A percentile compares a stretch with the other conserved stretches of the same genome.
phyloP scores from a whole-genome alignment of 805 yeast species.

The Metschnikowia orientalis region DNA sequence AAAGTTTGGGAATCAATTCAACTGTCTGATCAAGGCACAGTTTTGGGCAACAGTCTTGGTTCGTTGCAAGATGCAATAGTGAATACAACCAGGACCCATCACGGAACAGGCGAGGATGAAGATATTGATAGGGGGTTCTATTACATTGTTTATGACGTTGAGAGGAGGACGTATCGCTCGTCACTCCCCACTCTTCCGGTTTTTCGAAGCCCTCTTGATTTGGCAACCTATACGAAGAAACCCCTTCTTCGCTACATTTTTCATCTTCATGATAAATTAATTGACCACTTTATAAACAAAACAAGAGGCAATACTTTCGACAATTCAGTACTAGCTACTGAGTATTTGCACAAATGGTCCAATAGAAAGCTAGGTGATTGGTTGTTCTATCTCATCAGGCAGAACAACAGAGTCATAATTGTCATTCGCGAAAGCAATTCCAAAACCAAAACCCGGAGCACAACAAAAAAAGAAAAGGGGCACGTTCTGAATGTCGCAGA shows the following conservation, averaged over 20 bases:
- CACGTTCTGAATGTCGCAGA: constrained; percentile 18
- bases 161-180: constrained; percentile 24
- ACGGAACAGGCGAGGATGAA: constrained; percentile 3
- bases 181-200: constrained; percentile 36
- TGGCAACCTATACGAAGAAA: neutral
- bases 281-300: constrained; percentile 27
- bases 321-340: constrained; percentile 20
- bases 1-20: constrained; percentile 16
- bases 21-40: constrained; percentile 15
- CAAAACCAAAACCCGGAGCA: constrained; percentile 13
- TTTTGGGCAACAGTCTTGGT: constrained; percentile 25
- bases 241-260: constrained; percentile 14
- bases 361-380: constrained; percentile 36
- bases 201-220: constrained; percentile 1
- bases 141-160: constrained; percentile 30
- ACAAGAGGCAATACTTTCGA: constrained; percentile 23
- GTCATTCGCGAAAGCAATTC: constrained; percentile 33
- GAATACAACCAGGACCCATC: constrained; percentile 8
- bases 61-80: constrained; percentile 26
- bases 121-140: constrained; percentile 34
- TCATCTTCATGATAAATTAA: constrained; percentile 37
- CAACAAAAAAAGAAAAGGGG: constrained; percentile 11
- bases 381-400: constrained; percentile 38
- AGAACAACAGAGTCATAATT: constrained; percentile 28
- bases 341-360: constrained; percentile 40